Base-by-base conservation (phyloP, 192 early-diverging fungal genomes). In the Coemansia sp. region DNA sequence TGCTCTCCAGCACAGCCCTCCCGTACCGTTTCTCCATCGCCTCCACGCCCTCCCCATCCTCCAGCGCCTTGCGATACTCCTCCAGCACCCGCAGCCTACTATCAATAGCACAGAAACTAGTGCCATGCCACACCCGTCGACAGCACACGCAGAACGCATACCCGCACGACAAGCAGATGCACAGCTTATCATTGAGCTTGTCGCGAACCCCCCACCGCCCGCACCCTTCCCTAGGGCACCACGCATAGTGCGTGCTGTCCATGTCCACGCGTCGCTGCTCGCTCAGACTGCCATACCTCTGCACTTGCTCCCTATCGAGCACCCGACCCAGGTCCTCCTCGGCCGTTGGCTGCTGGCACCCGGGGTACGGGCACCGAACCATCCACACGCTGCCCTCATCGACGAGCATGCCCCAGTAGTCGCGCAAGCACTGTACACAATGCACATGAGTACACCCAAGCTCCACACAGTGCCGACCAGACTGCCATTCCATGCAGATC, bases 401-500 rank as follows among this genome's bases (percentile, higher is more conserved):
- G 21, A 72, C 21, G 1, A 72, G 50, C 26, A 72, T 72, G 1
- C 48, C 53, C 39, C 69, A 42, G 39, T 76, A 76, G 13, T 26
- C 63, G 5, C 51, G 9, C 16, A 76, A 31, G 6, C 74, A 76
- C 28, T 21, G 20, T 0, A 35, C 21, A 37, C 67, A 76, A 31
- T 46, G 51, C 1, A 70, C 63, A 11, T 76, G 74, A 2, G 38
- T 16, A 60, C 74, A 76, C n/a, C 45, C 62, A 31, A 76, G 46
- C 38, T 62, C 24, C 8, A 70, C 43, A 21, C 67, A 76, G 45
- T 70, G 67, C 28, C 33, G 39, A 20, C 67, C 74, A 0, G 74
- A 58, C 56, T 76, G 74, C 43, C 62, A 45, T 46, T 76, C 67
- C 53, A 70, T 58, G 55, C 67, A 76, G 5, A 76, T 74, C 2